These are phyloP conservation scores for Delitschia confertaspora DNA, from an alignment of 495 filamentous ascomycete genomes.

Conservation along the genomic window DNA sequence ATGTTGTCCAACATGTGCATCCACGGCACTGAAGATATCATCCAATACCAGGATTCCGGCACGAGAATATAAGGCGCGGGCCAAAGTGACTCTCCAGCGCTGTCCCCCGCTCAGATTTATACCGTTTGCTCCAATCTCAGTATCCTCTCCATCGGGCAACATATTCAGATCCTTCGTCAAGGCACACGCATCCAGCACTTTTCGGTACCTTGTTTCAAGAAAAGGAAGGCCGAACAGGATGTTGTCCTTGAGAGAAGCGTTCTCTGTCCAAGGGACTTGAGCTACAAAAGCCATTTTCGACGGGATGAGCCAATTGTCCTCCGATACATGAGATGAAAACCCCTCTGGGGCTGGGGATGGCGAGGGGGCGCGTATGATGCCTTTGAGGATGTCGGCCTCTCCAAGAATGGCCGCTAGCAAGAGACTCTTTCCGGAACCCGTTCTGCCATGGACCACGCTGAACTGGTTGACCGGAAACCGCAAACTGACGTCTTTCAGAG, in stretches of 20 bases:
- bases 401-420: slow-evolving; percentile 57
- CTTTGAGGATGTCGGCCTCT: slow-evolving; percentile 39
- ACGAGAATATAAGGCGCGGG: slow-evolving; percentile 56
- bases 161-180: slow-evolving; percentile 51
- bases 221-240: slow-evolving; percentile 4
- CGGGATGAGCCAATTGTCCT: no score
- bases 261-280: no score
- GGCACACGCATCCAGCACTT: slow-evolving; percentile 51
- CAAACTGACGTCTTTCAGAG: slow-evolving; percentile 53
- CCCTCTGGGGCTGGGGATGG: no score
- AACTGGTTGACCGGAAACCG: slow-evolving; percentile 58
- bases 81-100: slow-evolving; percentile 48
- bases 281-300: no score
- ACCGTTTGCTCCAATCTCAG: slow-evolving; percentile 65
- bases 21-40: slow-evolving; percentile 84
- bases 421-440: slow-evolving; percentile 60
- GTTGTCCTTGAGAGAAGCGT: slow-evolving; percentile 15
- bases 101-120: slow-evolving; percentile 61
- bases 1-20: no score
- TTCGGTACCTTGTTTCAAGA: slow-evolving; percentile 45
- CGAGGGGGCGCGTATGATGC: no score
- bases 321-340: no score
- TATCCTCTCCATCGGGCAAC: slow-evolving; percentile 83
- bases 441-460: slow-evolving; percentile 62
- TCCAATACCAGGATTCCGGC: slow-evolving; percentile 92